A percentile compares a stretch with the other conserved stretches of the same genome.
phyloP scores from a whole-genome alignment of 208 protist genomes.

The Phytomonas serpens region DNA sequence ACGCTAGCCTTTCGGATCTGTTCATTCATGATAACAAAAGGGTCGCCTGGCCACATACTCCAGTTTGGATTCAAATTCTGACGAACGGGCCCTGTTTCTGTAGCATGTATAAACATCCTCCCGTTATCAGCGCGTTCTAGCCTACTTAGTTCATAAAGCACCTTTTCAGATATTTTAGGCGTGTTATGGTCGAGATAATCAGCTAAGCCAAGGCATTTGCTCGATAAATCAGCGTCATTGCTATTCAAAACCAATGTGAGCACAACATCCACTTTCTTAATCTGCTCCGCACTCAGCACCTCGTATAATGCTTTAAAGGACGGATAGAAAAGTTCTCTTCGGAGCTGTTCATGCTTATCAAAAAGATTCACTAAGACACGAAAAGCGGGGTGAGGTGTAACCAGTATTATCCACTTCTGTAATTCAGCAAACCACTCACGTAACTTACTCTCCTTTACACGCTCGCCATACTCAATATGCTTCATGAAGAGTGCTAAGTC shows the following conservation, averaged over 20 bases:
- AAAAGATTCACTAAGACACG: slow-evolving; percentile 87
- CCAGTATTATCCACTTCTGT: slow-evolving; percentile 83
- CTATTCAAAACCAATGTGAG: slow-evolving; percentile 71
- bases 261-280: slow-evolving; percentile 81
- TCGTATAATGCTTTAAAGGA: slow-evolving; percentile 89
- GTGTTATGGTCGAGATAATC: slow-evolving; percentile 88
- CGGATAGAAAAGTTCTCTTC: slow-evolving; percentile 81
- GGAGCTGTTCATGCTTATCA: slow-evolving; percentile 87
- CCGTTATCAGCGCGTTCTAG: slow-evolving; percentile 40
- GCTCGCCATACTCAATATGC: slow-evolving; percentile 72
- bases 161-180: slow-evolving; percentile 55
- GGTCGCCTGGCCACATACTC: neutral
- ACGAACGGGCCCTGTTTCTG: neutral
- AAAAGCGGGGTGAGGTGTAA: slow-evolving; percentile 81
- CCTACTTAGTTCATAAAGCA: slow-evolving; percentile 52
- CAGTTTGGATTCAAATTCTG: slow-evolving; percentile 1
- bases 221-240: slow-evolving; percentile 74
- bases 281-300: slow-evolving; percentile 72
- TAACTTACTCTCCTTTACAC: slow-evolving; percentile 67
- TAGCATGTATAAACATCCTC: neutral
- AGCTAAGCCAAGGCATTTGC: slow-evolving; percentile 76
- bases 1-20: neutral
- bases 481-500: slow-evolving; percentile 80
- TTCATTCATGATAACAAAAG: neutral
- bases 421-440: slow-evolving; percentile 87